A percentile compares a stretch with the other conserved stretches of the same genome.
These are phyloP conservation scores for Carex kokanica DNA, from an alignment of 176 grass and related monocot species.

Conservation along the genomic window DNA sequence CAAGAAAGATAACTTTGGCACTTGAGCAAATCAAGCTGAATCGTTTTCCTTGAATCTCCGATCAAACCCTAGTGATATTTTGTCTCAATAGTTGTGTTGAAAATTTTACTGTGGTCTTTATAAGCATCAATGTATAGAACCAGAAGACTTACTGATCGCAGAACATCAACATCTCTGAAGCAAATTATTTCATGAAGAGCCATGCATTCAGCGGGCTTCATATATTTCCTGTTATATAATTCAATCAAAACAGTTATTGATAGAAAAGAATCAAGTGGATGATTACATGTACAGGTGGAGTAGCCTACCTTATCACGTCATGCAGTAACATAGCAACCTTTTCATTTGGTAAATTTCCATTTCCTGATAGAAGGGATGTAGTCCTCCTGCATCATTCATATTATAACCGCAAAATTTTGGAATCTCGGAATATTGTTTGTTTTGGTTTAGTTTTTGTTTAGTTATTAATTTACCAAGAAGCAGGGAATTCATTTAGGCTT, in stretches of 20 bases:
- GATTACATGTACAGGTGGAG: conserved; percentile 6
- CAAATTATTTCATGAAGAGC: conserved; percentile 90
- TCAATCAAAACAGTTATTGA: not conserved
- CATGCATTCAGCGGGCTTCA: conserved; percentile 55
- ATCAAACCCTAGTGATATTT: conserved; percentile 56
- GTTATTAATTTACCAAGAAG: not conserved
- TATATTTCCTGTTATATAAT: conserved; percentile 58
- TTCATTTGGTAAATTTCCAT: conserved; percentile 43
- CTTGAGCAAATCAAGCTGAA: conserved; percentile 89
- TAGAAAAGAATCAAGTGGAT: not conserved
- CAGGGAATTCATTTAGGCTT: not conserved
- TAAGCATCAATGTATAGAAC: conserved; percentile 8
- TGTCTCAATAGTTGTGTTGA: conserved; percentile 25
- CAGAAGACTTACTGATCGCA: conserved; percentile 62
- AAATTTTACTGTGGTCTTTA: not conserved
- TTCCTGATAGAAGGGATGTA: conserved; percentile 28
- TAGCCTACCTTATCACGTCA: conserved; percentile 53
- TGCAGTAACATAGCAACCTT: conserved; percentile 58
- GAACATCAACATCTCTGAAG: conserved; percentile 74
- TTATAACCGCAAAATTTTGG: not conserved
- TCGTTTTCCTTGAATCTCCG: conserved; percentile 75
- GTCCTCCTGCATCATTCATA: conserved; percentile 45
- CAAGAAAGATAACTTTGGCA: conserved; percentile 52
- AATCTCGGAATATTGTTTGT: not conserved
- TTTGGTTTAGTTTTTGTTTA: not conserved